Evolutionary conservation across 225 moss, liverwort and hornwort species (phyloP).

Genomic region (Marchantia paleacea): DNA sequence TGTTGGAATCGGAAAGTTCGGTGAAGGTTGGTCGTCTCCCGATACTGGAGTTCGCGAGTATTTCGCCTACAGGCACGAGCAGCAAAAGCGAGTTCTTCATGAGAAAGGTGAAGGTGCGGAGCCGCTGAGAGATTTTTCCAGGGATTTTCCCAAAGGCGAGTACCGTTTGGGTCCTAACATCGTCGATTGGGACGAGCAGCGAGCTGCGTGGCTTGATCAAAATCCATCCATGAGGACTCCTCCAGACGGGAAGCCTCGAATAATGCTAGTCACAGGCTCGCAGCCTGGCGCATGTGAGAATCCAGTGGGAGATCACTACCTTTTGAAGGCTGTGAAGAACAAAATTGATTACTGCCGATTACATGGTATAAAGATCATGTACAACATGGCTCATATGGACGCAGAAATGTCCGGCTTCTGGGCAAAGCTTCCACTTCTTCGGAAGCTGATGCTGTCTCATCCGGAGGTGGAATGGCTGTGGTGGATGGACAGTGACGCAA

Average conservation of each 20-base stretch:
- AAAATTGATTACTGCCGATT: slow-evolving; percentile 25
- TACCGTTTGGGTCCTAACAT: slow-evolving; percentile 17
- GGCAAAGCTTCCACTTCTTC: slow-evolving; percentile 23
- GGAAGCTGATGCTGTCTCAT: slow-evolving; percentile 27
- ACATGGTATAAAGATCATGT: slow-evolving; percentile 18
- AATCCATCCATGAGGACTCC: not conserved
- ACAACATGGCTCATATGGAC: slow-evolving; percentile 27
- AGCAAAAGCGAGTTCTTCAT: slow-evolving; percentile 14
- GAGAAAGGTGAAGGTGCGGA: slow-evolving; percentile 1
- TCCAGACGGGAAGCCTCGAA: not conserved
- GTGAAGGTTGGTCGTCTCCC: not conserved
- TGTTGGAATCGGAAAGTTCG: slow-evolving; percentile 45
- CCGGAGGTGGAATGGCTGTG: slow-evolving; percentile 33
- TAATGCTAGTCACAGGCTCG: slow-evolving; percentile 17
- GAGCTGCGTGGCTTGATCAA: slow-evolving; percentile 7
- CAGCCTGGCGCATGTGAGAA: slow-evolving; percentile 23
- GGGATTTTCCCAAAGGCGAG: too few relatives aligned
- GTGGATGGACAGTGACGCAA: slow-evolving; percentile 37
- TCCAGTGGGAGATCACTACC: slow-evolving; percentile 21
- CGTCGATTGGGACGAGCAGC: slow-evolving; percentile 25
- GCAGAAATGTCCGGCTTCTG: slow-evolving; percentile 25
- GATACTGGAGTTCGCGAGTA: not conserved
- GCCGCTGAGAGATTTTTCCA: not conserved
- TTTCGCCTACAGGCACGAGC: slow-evolving; percentile 18
- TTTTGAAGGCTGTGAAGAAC: slow-evolving; percentile 25